Evolutionary conservation across 2,329 filamentous ascomycete genomes (phyloP).

Genomic region (Acrocalymma vagum): DNA sequence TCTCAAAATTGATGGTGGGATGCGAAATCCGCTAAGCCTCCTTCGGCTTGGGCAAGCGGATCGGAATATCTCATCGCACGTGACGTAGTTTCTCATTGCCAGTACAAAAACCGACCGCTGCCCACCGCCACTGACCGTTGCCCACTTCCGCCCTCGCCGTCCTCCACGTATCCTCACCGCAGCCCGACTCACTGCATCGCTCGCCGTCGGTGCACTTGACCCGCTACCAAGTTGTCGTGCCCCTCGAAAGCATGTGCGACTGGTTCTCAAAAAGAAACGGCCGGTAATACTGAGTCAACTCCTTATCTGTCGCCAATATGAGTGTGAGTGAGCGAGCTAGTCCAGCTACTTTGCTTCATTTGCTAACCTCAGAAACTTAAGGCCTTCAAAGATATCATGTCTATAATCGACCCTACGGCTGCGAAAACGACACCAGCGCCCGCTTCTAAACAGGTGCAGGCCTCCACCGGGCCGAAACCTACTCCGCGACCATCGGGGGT

Average conservation of each 20-base stretch:
- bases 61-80: conserved; percentile 28
- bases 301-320: conserved; percentile 42
- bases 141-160: conserved; percentile 23
- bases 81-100: conserved; percentile 18
- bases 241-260: conserved; percentile 44
- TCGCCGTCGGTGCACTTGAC: conserved; percentile 2
- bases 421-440: conserved; percentile 30
- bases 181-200: conserved; percentile 30
- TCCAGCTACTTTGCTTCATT: conserved; percentile 19
- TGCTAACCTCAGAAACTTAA: conserved; percentile 21
- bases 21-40: conserved; percentile 10
- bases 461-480: conserved; percentile 41
- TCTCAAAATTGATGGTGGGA: conserved; percentile 26
- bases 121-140: conserved; percentile 33
- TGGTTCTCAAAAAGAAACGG: conserved; percentile 40
- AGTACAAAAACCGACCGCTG: conserved; percentile 29
- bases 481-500: conserved; percentile 34
- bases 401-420: conserved; percentile 44
- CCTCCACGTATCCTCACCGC: conserved; percentile 23
- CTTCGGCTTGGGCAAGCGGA: conserved; percentile 11
- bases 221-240: conserved; percentile 7
- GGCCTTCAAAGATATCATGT: conserved; percentile 48
- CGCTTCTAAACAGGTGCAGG: conserved; percentile 25
- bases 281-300: conserved; percentile 48
- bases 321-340: conserved; percentile 40